Evolutionary conservation across 2,329 filamentous ascomycete species (phyloP), one percentile per base, ranked within the genome.

Genomic region (Botrytis aclada): DNA sequence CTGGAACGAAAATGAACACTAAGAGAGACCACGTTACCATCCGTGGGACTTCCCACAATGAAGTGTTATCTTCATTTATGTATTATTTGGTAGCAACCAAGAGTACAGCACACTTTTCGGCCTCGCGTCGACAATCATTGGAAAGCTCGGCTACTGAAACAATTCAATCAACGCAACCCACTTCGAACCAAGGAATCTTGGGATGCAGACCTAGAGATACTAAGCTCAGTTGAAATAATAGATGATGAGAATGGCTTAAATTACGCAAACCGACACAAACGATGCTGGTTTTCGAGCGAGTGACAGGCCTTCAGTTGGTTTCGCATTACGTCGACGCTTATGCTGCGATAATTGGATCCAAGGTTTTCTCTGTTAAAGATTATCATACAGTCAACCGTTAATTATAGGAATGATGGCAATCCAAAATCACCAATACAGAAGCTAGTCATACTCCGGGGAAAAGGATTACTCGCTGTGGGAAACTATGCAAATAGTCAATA

Each of bases 1-100:
- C 45, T 47, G 45, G 45, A 25, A 47, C 20, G 20, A 47, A 22
- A 47, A 4, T 10, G 45, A 25, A 25, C 16, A 10, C 45, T 1
- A 51, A 14, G 2, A 25, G 10, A 5, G 9, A 25, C 22, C 22
- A 25, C 22, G 4, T 10, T 25, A 54, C 25, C 47, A n/a, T n/a
- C 0, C 16, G 0, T 7, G 1, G 0, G 3, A 14, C 14, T n/a
- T 1, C 1, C n/a, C 2, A 14, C 25, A n/a, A n/a, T n/a, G 10
- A 3, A n/a, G 4, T 1, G 2, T 16, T 12, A 7, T 54, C 47
- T n/a, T n/a, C 5, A 14, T n/a, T n/a, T 1, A n/a, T 2, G 47
- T 54, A 54, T 54, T 25, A 54, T 14, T 54, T 12, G 7, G 3
- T 6, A 54, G 5, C 25, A 0, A 54, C 2, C 1, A 12, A 16